phyloP scores from a whole-genome alignment of 1,284 basidiomycete species.

The Calocybe gambosa region DNA sequence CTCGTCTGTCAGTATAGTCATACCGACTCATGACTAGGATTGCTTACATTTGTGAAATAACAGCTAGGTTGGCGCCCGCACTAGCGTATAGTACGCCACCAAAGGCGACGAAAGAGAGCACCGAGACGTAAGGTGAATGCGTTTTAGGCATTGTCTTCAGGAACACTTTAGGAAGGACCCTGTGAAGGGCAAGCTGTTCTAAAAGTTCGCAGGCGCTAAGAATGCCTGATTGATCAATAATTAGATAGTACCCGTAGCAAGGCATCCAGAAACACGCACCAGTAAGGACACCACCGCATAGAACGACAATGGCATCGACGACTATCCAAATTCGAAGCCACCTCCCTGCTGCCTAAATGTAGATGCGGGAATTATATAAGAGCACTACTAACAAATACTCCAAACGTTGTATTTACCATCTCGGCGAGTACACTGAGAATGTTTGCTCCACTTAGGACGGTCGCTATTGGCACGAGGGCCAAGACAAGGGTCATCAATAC shows the following conservation, averaged over 20 bases:
- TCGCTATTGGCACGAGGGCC: conserved; percentile 48
- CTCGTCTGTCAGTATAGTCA: background rate
- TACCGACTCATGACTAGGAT: background rate
- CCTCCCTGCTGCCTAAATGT: conserved; percentile 44
- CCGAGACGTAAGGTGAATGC: conserved; percentile 46
- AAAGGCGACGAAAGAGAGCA: conserved; percentile 46
- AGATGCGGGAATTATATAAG: conserved; percentile 1
- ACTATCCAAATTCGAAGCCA: conserved; percentile 60
- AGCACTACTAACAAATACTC: background rate
- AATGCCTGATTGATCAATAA: conserved; percentile 34
- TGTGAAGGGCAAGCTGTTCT: conserved; percentile 51
- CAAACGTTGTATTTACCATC: conserved; percentile 26
- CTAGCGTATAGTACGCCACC: conserved; percentile 52
- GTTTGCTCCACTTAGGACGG: conserved; percentile 45
- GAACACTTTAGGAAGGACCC: conserved; percentile 52
- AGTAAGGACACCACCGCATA: conserved; percentile 65
- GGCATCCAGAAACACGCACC: conserved; percentile 29
- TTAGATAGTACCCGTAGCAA: background rate
- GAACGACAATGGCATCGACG: conserved; percentile 58
- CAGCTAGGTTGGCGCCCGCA: conserved; percentile 42
- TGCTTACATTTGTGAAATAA: conserved; percentile 53
- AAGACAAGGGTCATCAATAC: conserved; percentile 52
- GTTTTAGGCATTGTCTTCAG: conserved; percentile 43
- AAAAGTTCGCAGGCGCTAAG: conserved; percentile 55
- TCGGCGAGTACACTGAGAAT: conserved; percentile 56